Evolutionary conservation across 176 grass and related monocot genomes (phyloP).

Genomic region (Juncus inflexus): DNA sequence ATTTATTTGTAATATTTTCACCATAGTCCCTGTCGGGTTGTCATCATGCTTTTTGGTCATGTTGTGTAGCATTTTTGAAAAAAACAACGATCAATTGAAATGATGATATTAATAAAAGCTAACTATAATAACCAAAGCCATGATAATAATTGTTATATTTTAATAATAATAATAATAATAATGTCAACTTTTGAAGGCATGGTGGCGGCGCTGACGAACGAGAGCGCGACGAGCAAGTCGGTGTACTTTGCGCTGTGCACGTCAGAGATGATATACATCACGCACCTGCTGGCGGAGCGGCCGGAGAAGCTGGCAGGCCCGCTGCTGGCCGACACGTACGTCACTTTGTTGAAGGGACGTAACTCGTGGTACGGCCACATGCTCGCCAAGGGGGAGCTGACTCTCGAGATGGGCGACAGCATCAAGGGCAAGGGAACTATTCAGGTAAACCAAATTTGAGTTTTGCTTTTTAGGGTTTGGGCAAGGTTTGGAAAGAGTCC

Average conservation of each 20-base stretch:
- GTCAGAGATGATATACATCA: conserved; percentile 99
- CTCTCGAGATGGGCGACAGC: conserved; percentile 91
- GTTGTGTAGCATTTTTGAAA: too few relatives aligned
- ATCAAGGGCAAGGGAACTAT: conserved; percentile 99
- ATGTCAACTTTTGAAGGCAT: conserved; percentile 55
- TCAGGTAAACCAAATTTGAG: conserved; percentile 77
- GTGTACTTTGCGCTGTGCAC: conserved; percentile 98
- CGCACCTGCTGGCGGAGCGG: conserved; percentile 84
- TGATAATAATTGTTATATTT: neutral
- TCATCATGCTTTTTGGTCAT: too few relatives aligned
- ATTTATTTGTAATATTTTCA: too few relatives aligned
- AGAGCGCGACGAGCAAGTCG: conserved; percentile 95
- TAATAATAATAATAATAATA: neutral
- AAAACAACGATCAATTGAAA: neutral
- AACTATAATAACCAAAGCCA: neutral
- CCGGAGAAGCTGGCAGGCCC: conserved; percentile 97
- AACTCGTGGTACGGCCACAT: conserved; percentile 96
- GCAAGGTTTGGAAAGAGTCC: too few relatives aligned
- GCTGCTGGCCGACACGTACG: conserved; percentile 90
- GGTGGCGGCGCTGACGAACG: conserved; percentile 90
- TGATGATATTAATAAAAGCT: neutral
- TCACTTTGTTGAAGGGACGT: conserved; percentile 91
- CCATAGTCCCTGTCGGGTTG: too few relatives aligned
- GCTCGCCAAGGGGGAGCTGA: conserved; percentile 87
- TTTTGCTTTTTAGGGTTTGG: too few relatives aligned